Percentiles rank a stretch among this genome's conserved stretches.
Evolutionary conservation across 768 basidiomycete species (phyloP).

Genomic region (Tylopilus balloui): DNA sequence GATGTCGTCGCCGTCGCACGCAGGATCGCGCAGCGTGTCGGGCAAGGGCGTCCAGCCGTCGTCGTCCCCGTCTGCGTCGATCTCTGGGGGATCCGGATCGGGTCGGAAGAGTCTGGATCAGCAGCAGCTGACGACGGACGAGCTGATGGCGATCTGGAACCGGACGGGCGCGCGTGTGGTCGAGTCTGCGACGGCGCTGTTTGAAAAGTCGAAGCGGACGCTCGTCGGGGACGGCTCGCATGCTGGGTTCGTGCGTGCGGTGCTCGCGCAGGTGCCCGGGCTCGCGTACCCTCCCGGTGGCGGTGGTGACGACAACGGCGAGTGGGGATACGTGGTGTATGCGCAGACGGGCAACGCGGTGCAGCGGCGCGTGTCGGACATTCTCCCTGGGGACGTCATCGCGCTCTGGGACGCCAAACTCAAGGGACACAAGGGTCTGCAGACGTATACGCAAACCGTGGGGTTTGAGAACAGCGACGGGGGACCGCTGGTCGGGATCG

Average conservation of each 20-base stretch:
- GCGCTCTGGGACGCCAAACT: constrained; percentile 71
- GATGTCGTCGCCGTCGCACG: constrained; percentile 1
- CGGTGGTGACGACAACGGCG: constrained; percentile 21
- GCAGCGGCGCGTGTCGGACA: constrained; percentile 70
- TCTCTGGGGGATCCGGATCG: background rate
- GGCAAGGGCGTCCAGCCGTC: constrained; percentile 5
- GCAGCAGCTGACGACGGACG: constrained; percentile 45
- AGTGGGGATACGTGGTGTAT: constrained; percentile 74
- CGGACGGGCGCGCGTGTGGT: constrained; percentile 72
- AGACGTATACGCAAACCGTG: constrained; percentile 60
- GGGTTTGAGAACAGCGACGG: constrained; percentile 36
- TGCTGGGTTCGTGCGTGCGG: constrained; percentile 68
- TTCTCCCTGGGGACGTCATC: constrained; percentile 83
- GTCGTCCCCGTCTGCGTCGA: constrained; percentile 9
- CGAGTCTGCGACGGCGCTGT: constrained; percentile 61
- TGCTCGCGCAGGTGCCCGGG: constrained; percentile 61
- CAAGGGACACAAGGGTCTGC: constrained; percentile 76
- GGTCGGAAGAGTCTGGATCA: constrained; percentile 25
- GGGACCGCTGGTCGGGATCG: constrained; percentile 61
- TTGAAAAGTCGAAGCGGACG: constrained; percentile 70
- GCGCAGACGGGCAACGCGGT: constrained; percentile 63
- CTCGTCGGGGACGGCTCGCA: constrained; percentile 85
- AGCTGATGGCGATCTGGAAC: constrained; percentile 65
- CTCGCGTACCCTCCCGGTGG: constrained; percentile 40
- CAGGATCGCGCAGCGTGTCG: constrained; percentile 6